Percentiles rank a stretch among this genome's conserved stretches.
Evolutionary conservation across 2,329 filamentous ascomycete species (phyloP).

Genomic region (Biscogniauxia marginata): DNA sequence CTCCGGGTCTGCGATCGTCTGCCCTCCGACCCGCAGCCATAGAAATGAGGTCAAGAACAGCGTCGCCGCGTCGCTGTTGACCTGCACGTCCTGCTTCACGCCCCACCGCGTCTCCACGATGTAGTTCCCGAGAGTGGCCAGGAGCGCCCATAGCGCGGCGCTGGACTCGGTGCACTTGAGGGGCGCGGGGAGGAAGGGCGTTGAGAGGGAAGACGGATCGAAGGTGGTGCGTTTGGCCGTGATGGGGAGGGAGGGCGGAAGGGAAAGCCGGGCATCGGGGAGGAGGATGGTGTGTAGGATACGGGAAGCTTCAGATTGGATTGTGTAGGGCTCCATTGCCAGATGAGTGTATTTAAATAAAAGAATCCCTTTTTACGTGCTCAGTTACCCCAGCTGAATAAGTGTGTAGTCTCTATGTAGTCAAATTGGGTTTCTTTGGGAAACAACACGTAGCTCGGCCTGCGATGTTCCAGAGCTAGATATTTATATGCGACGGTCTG

Average conservation of each 20-base stretch:
- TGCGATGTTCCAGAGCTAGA: too few relatives aligned
- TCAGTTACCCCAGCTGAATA: too few relatives aligned
- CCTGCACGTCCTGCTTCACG: slow-evolving; percentile 22
- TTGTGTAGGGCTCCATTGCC: slow-evolving; percentile 22
- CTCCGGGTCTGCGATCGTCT: slow-evolving; percentile 18
- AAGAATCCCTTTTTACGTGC: too few relatives aligned
- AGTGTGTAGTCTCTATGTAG: too few relatives aligned
- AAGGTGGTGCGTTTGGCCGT: slow-evolving; percentile 27
- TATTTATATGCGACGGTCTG: neutral
- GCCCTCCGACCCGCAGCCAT: slow-evolving; percentile 24
- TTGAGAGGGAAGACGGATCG: slow-evolving; percentile 18
- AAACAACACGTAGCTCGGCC: too few relatives aligned
- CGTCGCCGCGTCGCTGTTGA: slow-evolving; percentile 31
- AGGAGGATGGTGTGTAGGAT: slow-evolving; percentile 28
- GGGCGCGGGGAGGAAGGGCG: slow-evolving; percentile 29
- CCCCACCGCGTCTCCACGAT: slow-evolving; percentile 23
- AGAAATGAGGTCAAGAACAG: slow-evolving; percentile 32
- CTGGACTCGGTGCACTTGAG: slow-evolving; percentile 32
- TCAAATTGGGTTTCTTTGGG: too few relatives aligned
- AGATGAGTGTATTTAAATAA: too few relatives aligned
- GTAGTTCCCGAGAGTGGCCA: slow-evolving; percentile 30
- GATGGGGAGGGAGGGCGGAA: slow-evolving; percentile 22
- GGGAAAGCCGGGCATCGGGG: slow-evolving; percentile 23
- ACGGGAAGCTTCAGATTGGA: slow-evolving; percentile 30
- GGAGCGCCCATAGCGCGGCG: slow-evolving; percentile 31